phyloP scores from a whole-genome alignment of 2,329 filamentous ascomycete species.

The Talaromyces amestolkiae region DNA sequence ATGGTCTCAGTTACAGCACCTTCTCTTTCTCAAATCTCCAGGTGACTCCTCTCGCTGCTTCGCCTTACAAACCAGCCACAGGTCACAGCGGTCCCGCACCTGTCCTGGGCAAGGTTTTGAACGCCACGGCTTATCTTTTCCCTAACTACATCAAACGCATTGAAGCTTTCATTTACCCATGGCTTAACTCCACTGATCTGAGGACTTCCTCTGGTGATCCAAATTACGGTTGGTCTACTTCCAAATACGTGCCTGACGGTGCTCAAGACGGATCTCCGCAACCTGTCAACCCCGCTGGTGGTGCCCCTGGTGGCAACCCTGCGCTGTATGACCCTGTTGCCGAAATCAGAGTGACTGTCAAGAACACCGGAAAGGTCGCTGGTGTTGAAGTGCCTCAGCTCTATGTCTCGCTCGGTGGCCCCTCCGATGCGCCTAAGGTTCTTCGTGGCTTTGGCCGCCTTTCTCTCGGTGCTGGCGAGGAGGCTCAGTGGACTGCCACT shows the following conservation, averaged over 20 bases:
- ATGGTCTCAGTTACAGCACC: conserved; percentile 62
- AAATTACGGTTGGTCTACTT: conserved; percentile 53
- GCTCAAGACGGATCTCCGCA: conserved; percentile 56
- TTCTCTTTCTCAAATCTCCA: conserved; percentile 60
- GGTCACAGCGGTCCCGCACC: conserved; percentile 56
- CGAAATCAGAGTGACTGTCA: conserved; percentile 49
- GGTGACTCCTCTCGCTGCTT: conserved; percentile 45
- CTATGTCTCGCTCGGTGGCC: conserved; percentile 77
- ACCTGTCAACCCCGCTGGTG: conserved; percentile 56
- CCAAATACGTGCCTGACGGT: conserved; percentile 51
- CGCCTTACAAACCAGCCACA: conserved; percentile 52
- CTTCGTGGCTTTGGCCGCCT: conserved; percentile 82
- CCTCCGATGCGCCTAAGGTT: conserved; percentile 62
- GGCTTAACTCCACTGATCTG: conserved; percentile 60
- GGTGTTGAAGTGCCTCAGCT: conserved; percentile 57
- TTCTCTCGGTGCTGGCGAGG: conserved; percentile 66
- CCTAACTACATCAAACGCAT: conserved; percentile 53
- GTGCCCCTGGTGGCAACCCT: conserved; percentile 60
- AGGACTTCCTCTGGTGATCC: conserved; percentile 52
- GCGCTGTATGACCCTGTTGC: conserved; percentile 53
- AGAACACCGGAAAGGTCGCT: conserved; percentile 49
- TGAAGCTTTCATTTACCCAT: conserved; percentile 62
- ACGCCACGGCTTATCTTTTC: conserved; percentile 55
- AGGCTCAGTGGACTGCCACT: conserved; percentile 63
- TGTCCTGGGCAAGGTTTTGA: conserved; percentile 49